Evolutionary conservation across 1,284 basidiomycete genomes (phyloP).

Genomic region (Leccinum pachyderme): DNA sequence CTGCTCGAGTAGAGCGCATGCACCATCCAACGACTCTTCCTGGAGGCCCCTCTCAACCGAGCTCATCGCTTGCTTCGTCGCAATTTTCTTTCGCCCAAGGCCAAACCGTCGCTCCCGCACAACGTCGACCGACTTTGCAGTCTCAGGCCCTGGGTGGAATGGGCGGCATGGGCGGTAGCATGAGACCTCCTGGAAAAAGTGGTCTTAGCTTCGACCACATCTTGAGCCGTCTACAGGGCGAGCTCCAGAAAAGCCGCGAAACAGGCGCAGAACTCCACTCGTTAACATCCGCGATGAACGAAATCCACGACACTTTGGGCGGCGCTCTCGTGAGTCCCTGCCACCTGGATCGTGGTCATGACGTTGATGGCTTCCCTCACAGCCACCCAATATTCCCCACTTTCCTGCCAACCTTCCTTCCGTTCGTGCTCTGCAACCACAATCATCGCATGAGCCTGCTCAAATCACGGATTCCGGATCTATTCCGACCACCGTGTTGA

Average conservation of each 20-base stretch:
- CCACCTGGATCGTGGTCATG: not conserved
- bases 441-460: conserved; percentile 32
- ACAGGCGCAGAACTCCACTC: conserved; percentile 87
- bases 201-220: conserved; percentile 85
- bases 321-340: conserved; percentile 66
- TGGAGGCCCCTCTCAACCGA: conserved; percentile 29
- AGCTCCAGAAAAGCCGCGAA: conserved; percentile 92
- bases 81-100: conserved; percentile 39
- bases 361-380: conserved; percentile 12
- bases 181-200: conserved; percentile 70
- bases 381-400: conserved; percentile 59
- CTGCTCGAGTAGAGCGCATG: conserved; percentile 60
- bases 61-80: conserved; percentile 28
- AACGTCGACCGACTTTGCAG: conserved; percentile 55
- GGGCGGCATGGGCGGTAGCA: conserved; percentile 71
- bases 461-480: conserved; percentile 25
- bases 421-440: conserved; percentile 56
- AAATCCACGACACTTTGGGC: conserved; percentile 90
- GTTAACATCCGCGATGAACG: conserved; percentile 80
- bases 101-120: conserved; percentile 36
- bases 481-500: conserved; percentile 24
- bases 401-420: conserved; percentile 66
- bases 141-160: conserved; percentile 61
- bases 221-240: conserved; percentile 76
- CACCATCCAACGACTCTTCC: conserved; percentile 23